Evolutionary conservation across 768 basidiomycete genomes (phyloP), one percentile per base, ranked within the genome.

Genomic region (Sistotremastrum suecicum): DNA sequence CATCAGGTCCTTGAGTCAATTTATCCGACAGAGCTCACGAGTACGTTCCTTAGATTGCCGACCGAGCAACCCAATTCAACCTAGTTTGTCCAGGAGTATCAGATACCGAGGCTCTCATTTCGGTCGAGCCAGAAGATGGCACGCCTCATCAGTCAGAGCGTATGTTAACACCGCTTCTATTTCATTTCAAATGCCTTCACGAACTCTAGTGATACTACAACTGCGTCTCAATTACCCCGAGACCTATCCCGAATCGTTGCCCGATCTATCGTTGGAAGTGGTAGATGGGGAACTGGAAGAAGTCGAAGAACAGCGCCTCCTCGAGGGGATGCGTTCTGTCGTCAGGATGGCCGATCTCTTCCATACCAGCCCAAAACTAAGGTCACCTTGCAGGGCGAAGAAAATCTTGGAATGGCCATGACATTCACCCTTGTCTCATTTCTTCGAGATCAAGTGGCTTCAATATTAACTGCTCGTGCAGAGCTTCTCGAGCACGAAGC

Each of bases 391-490:
- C 48, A 86, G 83, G 85, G 83, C 46, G 75, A 82, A 57, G 88
- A 91, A 57, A 90, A 85, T 60, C 56, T 88, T 20, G 89, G 89
- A 38, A 92, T 92, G 83, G 91, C 95, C 2, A 97, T 98, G 91
- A 92, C 91, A 11, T 99, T 95, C 58, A 90, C 94, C 0, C 69
- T 99, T 11, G 80, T 90, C 7, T 82, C 85, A 0, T 80, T 84
- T 54, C 72, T 95, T 39, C 72, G 84, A 51, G 91, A 97, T 61
- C 69, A 76, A 42, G 66, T 97, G 10, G 74, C 79, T 4, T 56
- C 58, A 11, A 63, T 92, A 29, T 74, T 89, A 34, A 72, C 71
- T 36, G 56, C 63, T 39, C 74, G 87, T 51, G 68, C 66, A 12
- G 78, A 78, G 47, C 70, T 61, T 48, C 69, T 64, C 50, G 67